Percentiles rank a stretch among this genome's conserved stretches.
These are phyloP conservation scores for Floccularia luteovirens DNA, from an alignment of 768 basidiomycete genomes.

Conservation along the genomic window DNA sequence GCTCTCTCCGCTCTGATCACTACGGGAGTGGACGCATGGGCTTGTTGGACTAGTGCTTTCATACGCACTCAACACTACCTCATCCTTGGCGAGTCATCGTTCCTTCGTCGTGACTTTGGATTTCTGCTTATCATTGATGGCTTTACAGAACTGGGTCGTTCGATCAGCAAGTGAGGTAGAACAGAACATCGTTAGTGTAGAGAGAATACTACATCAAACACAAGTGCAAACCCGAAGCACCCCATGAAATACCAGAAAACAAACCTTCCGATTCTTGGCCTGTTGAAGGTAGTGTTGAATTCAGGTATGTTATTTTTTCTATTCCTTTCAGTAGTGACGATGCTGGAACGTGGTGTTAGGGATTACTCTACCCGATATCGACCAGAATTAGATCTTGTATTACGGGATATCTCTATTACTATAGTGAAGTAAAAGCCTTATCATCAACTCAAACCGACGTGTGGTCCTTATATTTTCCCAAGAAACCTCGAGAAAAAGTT, in stretches of 20 bases:
- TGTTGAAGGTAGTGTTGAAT: slow-evolving; percentile 60
- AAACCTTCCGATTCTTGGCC: slow-evolving; percentile 66
- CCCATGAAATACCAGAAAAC: slow-evolving; percentile 54
- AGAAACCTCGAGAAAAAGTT: slow-evolving; percentile 77
- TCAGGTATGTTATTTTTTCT: slow-evolving; percentile 35
- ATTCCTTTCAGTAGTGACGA: slow-evolving; percentile 2
- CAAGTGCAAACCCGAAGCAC: slow-evolving; percentile 68
- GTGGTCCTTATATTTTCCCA: slow-evolving; percentile 3
- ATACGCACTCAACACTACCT: slow-evolving; percentile 79
- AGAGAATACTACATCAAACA: slow-evolving; percentile 80
- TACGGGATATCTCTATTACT: slow-evolving; percentile 66
- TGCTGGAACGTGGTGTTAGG: slow-evolving; percentile 29
- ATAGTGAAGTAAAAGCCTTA: slow-evolving; percentile 43
- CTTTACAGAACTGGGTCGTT: slow-evolving; percentile 68
- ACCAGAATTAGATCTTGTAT: slow-evolving; percentile 67
- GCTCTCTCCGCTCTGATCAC: slow-evolving; percentile 67
- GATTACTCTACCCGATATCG: slow-evolving; percentile 76
- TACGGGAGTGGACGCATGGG: slow-evolving; percentile 77
- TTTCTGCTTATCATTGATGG: neutral
- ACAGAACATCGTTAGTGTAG: slow-evolving; percentile 85
- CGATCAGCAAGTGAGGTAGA: slow-evolving; percentile 83
- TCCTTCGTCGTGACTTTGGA: neutral
- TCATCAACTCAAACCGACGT: neutral
- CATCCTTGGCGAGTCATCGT: slow-evolving; percentile 53
- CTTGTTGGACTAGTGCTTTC: slow-evolving; percentile 82